Conservation (phyloP, 805 yeast species). For the Yamadazyma paraphyllophila region DNA sequence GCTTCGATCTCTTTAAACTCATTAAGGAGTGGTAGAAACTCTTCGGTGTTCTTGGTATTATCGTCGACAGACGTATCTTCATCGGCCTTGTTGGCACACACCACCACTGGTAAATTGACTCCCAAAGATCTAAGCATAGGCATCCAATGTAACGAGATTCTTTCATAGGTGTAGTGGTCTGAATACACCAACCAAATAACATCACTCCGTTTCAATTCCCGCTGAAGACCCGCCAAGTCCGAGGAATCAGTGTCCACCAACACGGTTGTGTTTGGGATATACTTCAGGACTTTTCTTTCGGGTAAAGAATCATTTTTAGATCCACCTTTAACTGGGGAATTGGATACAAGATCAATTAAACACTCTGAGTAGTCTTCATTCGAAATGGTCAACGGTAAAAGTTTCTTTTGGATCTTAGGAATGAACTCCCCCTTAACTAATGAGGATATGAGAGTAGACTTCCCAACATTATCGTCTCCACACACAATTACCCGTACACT, state of each 20-base stretch:
- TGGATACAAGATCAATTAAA: conserved; percentile 19
- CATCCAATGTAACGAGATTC: conserved; percentile 92
- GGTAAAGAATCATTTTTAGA: conserved; percentile 2
- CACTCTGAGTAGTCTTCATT: conserved; percentile 53
- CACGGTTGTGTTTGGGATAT: conserved; percentile 52
- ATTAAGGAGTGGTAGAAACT: conserved; percentile 77
- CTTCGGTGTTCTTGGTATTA: conserved; percentile 55
- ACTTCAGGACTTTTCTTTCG: conserved; percentile 23
- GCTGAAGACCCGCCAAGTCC: conserved; percentile 58
- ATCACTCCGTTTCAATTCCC: conserved; percentile 78
- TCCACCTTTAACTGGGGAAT: conserved; percentile 12
- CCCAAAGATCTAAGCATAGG: conserved; percentile 91
- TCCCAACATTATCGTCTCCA: conserved; percentile 93
- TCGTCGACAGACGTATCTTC: conserved; percentile 42
- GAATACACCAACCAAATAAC: conserved; percentile 94
- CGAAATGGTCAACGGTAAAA: conserved; percentile 86
- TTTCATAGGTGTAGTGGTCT: conserved; percentile 91
- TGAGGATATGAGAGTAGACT: conserved; percentile 74
- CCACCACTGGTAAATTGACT: conserved; percentile 86
- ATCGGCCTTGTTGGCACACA: conserved; percentile 83
- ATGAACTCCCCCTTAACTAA: conserved; percentile 80
- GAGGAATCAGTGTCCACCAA: conserved; percentile 78
- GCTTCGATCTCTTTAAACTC: conserved; percentile 95
- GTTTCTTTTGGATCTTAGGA: conserved; percentile 69
- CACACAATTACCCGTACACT: conserved; percentile 81